Base-by-base conservation (phyloP, 2,329 filamentous ascomycete species). In the Grosmannia clavigera region DNA sequence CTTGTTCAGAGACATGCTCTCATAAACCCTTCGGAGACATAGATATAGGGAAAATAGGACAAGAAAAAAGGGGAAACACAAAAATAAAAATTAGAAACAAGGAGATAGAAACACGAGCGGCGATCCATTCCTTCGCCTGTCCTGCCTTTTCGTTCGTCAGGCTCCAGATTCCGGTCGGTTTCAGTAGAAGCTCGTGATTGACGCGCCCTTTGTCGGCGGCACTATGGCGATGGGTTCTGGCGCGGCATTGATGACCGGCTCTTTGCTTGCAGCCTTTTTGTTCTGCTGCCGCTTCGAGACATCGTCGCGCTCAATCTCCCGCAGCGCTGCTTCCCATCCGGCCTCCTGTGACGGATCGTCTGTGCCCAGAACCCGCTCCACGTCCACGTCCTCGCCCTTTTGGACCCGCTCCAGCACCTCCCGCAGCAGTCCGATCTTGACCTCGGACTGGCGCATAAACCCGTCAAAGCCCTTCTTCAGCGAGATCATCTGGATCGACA, bases 401-500 rank as follows among this genome's bases (percentile, higher is more conserved):
- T 88, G 83, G 38, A 92, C 78, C 66, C 78, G 83, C 66, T 86
- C 83, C 27, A 92, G 78, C 0, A 90, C 84, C 68, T 96, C 92
- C 48, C 82, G 82, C 61, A 99, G 73, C 35, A 90, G 69, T 3
- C 79, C 81, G 64, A 99, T 88, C 69, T 88, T 87, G 7, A 88
- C 84, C 66, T 96, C 88, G 5, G 91, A 86, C 65, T 85, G 84
- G 57, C 92, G 83, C 68, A 79, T 83, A 67, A 88, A 92, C 11
- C 85, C 83, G 38, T 80, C 78, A 68, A 85, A 87, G 57, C 92
- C 86, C 66, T 88, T 88, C 67, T 86, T 87, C 67, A 97, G 71
- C 43, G 85, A 80, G 68, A 99, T 86, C 79, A 94, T 88, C 68
- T 96, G 89, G 67, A 99, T 96, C 16, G 92, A 89, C 79, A 96